A percentile compares a stretch with the other conserved stretches of the same genome.
Evolutionary conservation across 306 rosid genomes (phyloP).

Genomic region (Hippophae gyantsensis): DNA sequence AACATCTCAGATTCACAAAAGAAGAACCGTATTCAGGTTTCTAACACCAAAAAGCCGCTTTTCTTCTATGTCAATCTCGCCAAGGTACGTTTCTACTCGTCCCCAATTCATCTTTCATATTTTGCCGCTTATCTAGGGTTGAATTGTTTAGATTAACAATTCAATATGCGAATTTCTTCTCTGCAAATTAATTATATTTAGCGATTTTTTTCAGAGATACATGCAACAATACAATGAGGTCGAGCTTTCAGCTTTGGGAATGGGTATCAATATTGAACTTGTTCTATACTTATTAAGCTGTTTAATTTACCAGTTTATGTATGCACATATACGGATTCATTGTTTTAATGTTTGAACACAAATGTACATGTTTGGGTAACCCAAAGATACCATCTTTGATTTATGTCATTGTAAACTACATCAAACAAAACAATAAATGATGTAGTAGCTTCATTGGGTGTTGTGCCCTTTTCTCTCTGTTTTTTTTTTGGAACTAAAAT

Average conservation of each 20-base stretch:
- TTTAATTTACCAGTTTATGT: background rate
- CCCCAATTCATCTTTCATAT: background rate
- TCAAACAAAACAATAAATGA: background rate
- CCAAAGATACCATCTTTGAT: background rate
- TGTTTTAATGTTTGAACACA: background rate
- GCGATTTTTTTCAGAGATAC: constrained; percentile 25
- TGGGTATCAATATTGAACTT: constrained; percentile 25
- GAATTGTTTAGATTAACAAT: background rate
- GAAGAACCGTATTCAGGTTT: constrained; percentile 45
- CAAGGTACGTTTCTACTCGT: background rate
- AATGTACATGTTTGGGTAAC: background rate
- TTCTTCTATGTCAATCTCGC: constrained; percentile 46
- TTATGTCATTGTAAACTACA: background rate
- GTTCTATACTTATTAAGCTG: background rate
- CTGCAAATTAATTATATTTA: background rate
- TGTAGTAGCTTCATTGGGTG: too few relatives aligned
- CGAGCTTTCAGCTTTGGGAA: constrained; percentile 43
- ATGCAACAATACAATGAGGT: constrained; percentile 44
- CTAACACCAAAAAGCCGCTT: constrained; percentile 39
- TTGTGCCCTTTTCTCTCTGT: too few relatives aligned
- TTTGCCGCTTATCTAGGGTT: background rate
- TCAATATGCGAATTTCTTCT: background rate
- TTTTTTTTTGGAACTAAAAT: too few relatives aligned
- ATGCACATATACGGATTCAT: background rate
- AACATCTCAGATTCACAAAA: constrained; percentile 16